A percentile compares a stretch with the other conserved stretches of the same genome.
Evolutionary conservation across 2,329 filamentous ascomycete genomes (phyloP).

Genomic region (Penicillium hordei): DNA sequence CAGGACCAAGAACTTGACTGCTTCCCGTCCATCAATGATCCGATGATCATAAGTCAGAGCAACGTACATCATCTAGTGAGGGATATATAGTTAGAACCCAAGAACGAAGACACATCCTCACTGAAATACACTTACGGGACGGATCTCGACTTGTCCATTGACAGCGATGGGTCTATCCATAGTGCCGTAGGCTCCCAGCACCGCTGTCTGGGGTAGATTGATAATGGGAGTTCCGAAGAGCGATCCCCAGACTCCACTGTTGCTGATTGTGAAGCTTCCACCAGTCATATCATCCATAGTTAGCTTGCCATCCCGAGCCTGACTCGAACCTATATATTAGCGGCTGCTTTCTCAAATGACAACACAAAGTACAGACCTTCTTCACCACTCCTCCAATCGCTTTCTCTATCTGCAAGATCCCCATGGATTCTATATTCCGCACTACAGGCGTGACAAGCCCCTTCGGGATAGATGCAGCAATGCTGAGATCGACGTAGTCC

Average conservation of each 20-base stretch:
- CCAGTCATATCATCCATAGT: conserved; percentile 92
- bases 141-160: no score
- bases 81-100: no score
- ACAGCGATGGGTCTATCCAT: no score
- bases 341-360: background rate
- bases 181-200: no score
- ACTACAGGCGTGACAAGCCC: conserved; percentile 44
- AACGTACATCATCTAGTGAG: no score
- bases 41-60: no score
- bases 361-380: conserved; percentile 59
- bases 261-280: conserved; percentile 93
- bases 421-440: no score
- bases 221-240: conserved; percentile 96
- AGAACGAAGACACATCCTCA: no score
- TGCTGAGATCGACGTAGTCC: conserved; percentile 92
- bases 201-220: conserved; percentile 76
- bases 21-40: no score
- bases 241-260: conserved; percentile 89
- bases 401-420: no score
- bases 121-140: no score
- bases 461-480: conserved; percentile 90
- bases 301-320: conserved; percentile 88
- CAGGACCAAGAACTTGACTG: no score
- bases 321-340: background rate
- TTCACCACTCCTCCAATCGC: conserved; percentile 59